Percentiles rank a stretch among this genome's conserved stretches.
Conservation (phyloP, 768 basidiomycete species). For the Boletus huronensis region DNA sequence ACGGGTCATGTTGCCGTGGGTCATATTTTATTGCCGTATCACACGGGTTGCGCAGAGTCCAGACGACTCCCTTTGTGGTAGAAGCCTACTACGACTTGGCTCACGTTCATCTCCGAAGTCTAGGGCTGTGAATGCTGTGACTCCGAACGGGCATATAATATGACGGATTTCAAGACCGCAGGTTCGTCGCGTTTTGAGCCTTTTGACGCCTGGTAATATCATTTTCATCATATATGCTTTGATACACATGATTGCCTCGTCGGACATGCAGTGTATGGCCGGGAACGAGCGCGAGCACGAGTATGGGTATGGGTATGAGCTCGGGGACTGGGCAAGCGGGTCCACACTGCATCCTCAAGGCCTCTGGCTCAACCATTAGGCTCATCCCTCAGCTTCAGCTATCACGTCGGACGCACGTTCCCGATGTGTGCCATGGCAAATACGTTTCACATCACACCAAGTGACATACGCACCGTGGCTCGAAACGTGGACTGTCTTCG, state of each 20-base stretch:
- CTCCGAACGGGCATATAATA: background rate
- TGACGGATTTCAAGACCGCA: background rate
- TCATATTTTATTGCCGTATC: background rate
- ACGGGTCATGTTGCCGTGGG: background rate
- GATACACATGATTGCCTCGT: background rate
- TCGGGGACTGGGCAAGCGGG: too few relatives aligned
- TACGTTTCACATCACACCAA: constrained; percentile 2
- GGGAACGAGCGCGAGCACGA: background rate
- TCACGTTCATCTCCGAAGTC: constrained; percentile 19
- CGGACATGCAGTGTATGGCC: background rate
- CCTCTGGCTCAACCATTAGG: background rate
- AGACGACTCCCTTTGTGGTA: background rate
- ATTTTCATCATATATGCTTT: too few relatives aligned
- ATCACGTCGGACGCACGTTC: constrained; percentile 1
- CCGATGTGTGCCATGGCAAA: background rate
- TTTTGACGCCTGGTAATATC: background rate
- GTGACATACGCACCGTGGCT: background rate
- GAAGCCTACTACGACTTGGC: too few relatives aligned
- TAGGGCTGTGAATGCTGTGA: background rate
- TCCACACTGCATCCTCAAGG: background rate
- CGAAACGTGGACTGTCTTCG: background rate
- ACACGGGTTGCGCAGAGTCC: background rate
- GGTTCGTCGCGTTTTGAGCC: background rate
- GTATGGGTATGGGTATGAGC: background rate
- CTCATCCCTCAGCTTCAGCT: background rate